phyloP scores from a whole-genome alignment of 805 yeast genomes.

The Myxozyma monticola region DNA sequence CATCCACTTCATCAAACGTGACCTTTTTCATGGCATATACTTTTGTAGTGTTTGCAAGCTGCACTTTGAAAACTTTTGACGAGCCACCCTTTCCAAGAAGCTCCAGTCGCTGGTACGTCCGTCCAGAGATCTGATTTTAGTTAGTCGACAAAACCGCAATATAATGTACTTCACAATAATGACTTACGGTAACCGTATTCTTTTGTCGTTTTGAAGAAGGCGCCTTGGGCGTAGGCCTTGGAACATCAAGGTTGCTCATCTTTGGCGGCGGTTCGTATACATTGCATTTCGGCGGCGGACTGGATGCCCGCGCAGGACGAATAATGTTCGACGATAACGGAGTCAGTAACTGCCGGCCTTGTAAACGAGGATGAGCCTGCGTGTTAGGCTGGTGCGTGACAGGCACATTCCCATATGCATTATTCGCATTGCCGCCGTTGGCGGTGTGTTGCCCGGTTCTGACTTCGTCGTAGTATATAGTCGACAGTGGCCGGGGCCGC shows the following conservation, averaged over 20 bases:
- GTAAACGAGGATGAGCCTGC: slow-evolving; percentile 1
- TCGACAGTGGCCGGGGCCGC: too few relatives aligned
- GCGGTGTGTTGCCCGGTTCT: too few relatives aligned
- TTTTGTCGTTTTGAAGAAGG: slow-evolving; percentile 31
- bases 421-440: too few relatives aligned
- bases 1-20: slow-evolving; percentile 72
- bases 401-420: too few relatives aligned
- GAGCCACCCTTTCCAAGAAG: slow-evolving; percentile 89
- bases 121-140: slow-evolving; percentile 38
- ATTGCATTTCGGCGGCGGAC: slow-evolving; percentile 23
- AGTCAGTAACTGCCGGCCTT: slow-evolving; percentile 27
- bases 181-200: slow-evolving; percentile 48
- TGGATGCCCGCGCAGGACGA: slow-evolving; percentile 27
- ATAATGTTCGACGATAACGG: slow-evolving; percentile 29
- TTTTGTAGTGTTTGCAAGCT: slow-evolving; percentile 50
- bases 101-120: slow-evolving; percentile 71
- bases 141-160: too few relatives aligned
- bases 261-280: slow-evolving; percentile 28
- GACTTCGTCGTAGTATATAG: too few relatives aligned
- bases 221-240: slow-evolving; percentile 25
- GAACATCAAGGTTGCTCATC: slow-evolving; percentile 27
- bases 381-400: too few relatives aligned
- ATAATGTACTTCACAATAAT: neutral
- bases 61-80: slow-evolving; percentile 83
- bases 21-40: slow-evolving; percentile 81